Conservation (phyloP, 1,284 basidiomycete genomes). For the Marasmius oreades region DNA sequence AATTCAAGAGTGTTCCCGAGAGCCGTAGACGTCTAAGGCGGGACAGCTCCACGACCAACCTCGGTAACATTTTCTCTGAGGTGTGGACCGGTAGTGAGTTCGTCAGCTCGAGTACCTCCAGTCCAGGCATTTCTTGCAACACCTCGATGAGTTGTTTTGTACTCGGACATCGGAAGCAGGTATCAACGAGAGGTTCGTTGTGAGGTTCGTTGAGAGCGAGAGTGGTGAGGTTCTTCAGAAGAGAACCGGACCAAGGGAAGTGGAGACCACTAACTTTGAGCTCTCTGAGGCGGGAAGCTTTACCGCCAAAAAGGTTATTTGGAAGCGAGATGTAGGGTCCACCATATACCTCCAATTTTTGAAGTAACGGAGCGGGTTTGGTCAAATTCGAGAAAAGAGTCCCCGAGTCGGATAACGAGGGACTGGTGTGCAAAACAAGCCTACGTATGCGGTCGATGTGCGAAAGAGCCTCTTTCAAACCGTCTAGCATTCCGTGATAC, state of each 20-base stretch:
- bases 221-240: background rate
- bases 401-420: background rate
- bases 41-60: background rate
- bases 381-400: background rate
- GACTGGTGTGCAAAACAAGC: background rate
- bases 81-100: background rate
- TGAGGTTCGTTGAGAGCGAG: background rate
- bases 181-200: background rate
- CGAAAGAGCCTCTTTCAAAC: background rate
- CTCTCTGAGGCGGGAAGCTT: background rate
- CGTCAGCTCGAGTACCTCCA: background rate
- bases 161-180: background rate
- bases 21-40: background rate
- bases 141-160: background rate
- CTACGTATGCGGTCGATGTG: background rate
- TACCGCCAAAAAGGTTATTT: background rate
- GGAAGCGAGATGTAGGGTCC: background rate
- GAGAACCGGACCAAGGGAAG: background rate
- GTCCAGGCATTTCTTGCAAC: background rate
- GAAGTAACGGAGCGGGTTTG: background rate
- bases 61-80: background rate
- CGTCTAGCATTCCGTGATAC: background rate
- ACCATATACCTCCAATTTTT: background rate
- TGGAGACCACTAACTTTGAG: background rate
- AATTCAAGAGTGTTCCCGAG: background rate